These are phyloP conservation scores for Vairimorpha ceranae DNA, from an alignment of 371 early-diverging fungal species.

Conservation along the genomic window DNA sequence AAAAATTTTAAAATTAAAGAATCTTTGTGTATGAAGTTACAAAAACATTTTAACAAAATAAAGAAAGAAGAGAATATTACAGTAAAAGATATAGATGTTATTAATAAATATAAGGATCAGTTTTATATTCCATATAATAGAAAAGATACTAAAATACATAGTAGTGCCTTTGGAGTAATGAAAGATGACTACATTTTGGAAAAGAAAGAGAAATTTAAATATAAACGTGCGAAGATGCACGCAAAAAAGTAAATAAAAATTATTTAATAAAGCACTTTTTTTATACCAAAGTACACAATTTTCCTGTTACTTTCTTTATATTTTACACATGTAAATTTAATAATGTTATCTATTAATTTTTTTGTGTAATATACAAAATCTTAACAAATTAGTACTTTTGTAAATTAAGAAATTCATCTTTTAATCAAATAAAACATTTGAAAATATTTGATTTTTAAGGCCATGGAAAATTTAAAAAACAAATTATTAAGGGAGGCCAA, in stretches of 20 bases:
- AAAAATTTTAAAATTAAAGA: slow-evolving; percentile 29
- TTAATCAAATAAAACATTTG: too few relatives aligned
- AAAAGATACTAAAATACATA: slow-evolving; percentile 32
- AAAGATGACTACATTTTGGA: slow-evolving; percentile 53
- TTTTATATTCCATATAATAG: slow-evolving; percentile 41
- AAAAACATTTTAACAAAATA: slow-evolving; percentile 30
- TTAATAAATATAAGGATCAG: slow-evolving; percentile 40
- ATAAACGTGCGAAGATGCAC: background rate
- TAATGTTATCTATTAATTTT: too few relatives aligned
- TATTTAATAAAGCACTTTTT: too few relatives aligned
- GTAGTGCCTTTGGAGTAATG: slow-evolving; percentile 43
- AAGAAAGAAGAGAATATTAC: slow-evolving; percentile 2
- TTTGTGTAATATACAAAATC: too few relatives aligned
- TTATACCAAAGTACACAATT: too few relatives aligned
- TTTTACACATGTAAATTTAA: too few relatives aligned
- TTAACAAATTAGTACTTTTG: too few relatives aligned
- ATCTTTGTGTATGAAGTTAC: slow-evolving; percentile 36
- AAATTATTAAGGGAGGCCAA: slow-evolving; percentile 27
- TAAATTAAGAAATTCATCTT: too few relatives aligned
- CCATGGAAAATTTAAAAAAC: slow-evolving; percentile 23
- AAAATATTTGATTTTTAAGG: too few relatives aligned
- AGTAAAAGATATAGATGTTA: slow-evolving; percentile 9
- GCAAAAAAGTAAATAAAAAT: background rate
- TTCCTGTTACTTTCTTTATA: too few relatives aligned
- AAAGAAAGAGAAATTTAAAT: slow-evolving; percentile 31